Percentiles rank a stretch among this genome's conserved stretches.
Conservation (phyloP, 2,329 filamentous ascomycete genomes). For the Sclerotinia glacialis region DNA sequence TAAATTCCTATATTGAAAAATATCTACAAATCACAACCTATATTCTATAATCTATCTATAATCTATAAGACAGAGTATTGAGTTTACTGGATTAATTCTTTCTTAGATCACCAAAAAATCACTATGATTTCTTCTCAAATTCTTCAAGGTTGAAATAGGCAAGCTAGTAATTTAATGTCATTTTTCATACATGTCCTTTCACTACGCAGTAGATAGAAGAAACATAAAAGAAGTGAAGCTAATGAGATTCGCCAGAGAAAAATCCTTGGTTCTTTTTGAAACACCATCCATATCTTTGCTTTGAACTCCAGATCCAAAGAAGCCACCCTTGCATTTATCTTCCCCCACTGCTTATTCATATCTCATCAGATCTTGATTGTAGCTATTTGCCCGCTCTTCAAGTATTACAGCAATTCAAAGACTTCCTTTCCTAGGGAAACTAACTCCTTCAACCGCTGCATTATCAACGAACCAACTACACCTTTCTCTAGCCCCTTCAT, state of each 20-base stretch:
- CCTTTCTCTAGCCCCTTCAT: constrained; percentile 76
- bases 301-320: constrained; percentile 15
- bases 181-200: neutral
- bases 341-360: neutral
- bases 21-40: too few species aligned
- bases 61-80: too few species aligned
- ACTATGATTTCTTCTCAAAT: too few species aligned
- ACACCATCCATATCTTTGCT: constrained; percentile 12
- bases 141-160: neutral
- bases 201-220: neutral
- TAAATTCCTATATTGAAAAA: too few species aligned
- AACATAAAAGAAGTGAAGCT: neutral
- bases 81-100: too few species aligned
- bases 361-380: neutral
- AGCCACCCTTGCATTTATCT: neutral
- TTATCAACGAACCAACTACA: constrained; percentile 95
- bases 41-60: too few species aligned
- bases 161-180: neutral
- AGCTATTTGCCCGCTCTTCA: neutral
- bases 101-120: too few species aligned
- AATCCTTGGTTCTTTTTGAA: neutral
- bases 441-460: constrained; percentile 79
- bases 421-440: constrained; percentile 73
- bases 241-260: neutral
- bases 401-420: constrained; percentile 43